Base-by-base conservation (phyloP, 306 rosid species). In the Rosa multiflora region DNA sequence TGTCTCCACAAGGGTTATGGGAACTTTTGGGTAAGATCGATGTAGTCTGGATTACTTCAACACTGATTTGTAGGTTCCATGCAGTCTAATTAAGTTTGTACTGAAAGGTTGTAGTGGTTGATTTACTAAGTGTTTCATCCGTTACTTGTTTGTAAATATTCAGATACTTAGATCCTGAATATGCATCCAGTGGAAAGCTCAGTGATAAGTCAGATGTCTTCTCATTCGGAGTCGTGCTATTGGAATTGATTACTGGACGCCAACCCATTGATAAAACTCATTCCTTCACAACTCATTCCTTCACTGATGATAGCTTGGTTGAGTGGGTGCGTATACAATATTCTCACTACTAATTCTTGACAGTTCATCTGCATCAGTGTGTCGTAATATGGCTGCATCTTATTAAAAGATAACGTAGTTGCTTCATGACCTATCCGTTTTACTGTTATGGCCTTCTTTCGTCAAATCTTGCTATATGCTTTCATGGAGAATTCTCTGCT, bases 101-200 rank as follows among this genome's bases (percentile, higher is more conserved):
- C 47, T 46, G 21, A 17, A 63, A 10, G 44, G 35, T 17, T 75
- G 20, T 49, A 43, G 47, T 80, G 69, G n/a, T 26, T 59, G 11
- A 43, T 73, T 66, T 75, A 18, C 67, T 42, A 8, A 3, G 6
- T 3, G 8, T 73, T 80, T 75, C 44, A 23, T 63, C 7, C 26
- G 53, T 75, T 59, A 39, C 69, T 76, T 42, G 67, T 32, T 75
- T 29, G 42, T 46, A n/a, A 35, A 63, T 72, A 81, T 78, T 79
- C 83, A 88, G 96, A 49, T 87, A 91, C 87, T 29, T 91, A 76
- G 91, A 91, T 81, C 96, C 96, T 8, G 93, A 91, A 71, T 91
- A 91, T 84, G 93, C 91, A 63, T 78, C 91, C 9, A 88, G 93
- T 44, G 93, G 96, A 72, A 87, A 84, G 72, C 91, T 91, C 69